Base-by-base conservation (phyloP, 768 basidiomycete genomes). In the Termitomyces sp. region DNA sequence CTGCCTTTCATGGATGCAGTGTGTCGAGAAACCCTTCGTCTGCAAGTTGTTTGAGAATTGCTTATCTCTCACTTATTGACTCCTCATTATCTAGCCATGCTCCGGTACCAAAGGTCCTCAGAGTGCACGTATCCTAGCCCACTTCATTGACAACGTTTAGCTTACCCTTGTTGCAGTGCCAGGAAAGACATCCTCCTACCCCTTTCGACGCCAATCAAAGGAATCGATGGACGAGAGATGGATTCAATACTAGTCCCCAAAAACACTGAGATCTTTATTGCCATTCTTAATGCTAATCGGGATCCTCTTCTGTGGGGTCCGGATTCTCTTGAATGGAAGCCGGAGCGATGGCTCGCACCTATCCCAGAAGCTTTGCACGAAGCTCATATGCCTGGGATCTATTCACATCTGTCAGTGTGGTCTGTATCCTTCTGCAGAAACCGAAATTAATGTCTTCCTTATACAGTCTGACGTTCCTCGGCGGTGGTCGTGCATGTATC, bases 1-100 rank as follows among this genome's bases (percentile, higher is more conserved):
- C 48, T 49, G 5, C 48, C 48, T 12, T 49, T 49, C 37, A 49
- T 49, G 48, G 48, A 49, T 49, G 48, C 48, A 37, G 35, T 49
- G 1, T 49, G 48, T 38, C 48, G 48, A 4, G 48, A 49, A 38
- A 49, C 48, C 10, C 48, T 49, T 38, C 48, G 48, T 38, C 48
- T 49, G 48, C 26, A 38, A 10, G 48, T 49, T 10, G 10, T 38
- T 19, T n/a, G 10, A 22, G 10, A 38, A 11, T n/a, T 26, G 35
- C 22, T 24, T 26, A 2, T 22, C 17, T 49, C 15, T 24, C 15
- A 24, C 10, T 17, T 3, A 24, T 38, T n/a, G 3, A 49, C 8
- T 15, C 11, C 26, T 5, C 3, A 48, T 24, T 4, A n/a, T 49
- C 22, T 28, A 49, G 48, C 37, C 35, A 49, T 49, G 35, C 48